These are phyloP conservation scores for Cryoendolithus antarcticus DNA, from an alignment of 2,329 filamentous ascomycete species.

Conservation along the genomic window DNA sequence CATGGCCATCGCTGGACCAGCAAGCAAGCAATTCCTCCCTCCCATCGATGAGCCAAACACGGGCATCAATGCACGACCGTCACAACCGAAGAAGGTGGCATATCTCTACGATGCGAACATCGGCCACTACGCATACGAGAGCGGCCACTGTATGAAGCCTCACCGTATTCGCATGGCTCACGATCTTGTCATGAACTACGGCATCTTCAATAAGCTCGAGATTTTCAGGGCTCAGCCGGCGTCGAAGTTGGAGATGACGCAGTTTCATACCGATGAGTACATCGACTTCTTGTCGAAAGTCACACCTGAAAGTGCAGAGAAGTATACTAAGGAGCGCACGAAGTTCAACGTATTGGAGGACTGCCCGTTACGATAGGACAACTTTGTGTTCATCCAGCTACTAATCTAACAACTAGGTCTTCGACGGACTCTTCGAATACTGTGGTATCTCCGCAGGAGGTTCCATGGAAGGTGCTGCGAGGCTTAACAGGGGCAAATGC, in stretches of 20 bases:
- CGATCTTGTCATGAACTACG: constrained; percentile 58
- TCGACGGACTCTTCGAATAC: constrained; percentile 58
- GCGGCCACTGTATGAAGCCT: constrained; percentile 54
- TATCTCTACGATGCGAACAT: constrained; percentile 99
- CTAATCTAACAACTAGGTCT: constrained; percentile 30
- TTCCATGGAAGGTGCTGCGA: constrained; percentile 58
- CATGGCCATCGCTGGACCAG: too few species aligned
- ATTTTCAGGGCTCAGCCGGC: constrained; percentile 43
- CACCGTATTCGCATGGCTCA: constrained; percentile 54
- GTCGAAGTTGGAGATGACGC: constrained; percentile 58
- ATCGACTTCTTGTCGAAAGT: constrained; percentile 69
- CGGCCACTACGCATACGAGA: constrained; percentile 91
- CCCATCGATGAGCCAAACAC: constrained; percentile 41
- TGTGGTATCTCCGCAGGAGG: constrained; percentile 58
- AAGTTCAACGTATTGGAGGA: constrained; percentile 54
- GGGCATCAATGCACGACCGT: constrained; percentile 34
- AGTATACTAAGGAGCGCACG: constrained; percentile 80
- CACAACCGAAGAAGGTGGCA: constrained; percentile 68
- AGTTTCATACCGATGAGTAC: constrained; percentile 62
- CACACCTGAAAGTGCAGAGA: constrained; percentile 96
- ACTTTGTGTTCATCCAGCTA: too few species aligned
- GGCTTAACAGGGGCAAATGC: constrained; percentile 54
- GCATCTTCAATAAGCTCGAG: constrained; percentile 61
- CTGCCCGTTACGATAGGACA: constrained; percentile 28
- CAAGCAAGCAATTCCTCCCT: constrained; percentile 20